phyloP scores from a whole-genome alignment of 768 basidiomycete genomes.

The Gyrodon lividus region DNA sequence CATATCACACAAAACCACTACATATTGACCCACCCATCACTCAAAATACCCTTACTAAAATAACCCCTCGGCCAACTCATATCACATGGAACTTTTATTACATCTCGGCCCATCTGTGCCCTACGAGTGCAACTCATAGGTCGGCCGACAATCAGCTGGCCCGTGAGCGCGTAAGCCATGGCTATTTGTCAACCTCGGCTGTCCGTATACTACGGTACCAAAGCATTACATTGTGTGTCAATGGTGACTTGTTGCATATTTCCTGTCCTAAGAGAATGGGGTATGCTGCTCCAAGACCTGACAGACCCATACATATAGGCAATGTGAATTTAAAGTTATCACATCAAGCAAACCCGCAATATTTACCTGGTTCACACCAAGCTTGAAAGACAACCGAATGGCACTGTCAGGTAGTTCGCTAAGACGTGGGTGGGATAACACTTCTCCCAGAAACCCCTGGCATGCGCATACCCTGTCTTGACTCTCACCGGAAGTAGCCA shows the following conservation, averaged over 20 bases:
- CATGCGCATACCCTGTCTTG: slow-evolving; percentile 6
- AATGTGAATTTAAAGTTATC: neutral
- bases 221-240: slow-evolving; percentile 58
- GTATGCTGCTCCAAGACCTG: slow-evolving; percentile 52
- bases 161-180: too few relatives aligned
- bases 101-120: too few relatives aligned
- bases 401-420: slow-evolving; percentile 40
- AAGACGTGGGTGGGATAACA: slow-evolving; percentile 37
- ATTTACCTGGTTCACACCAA: slow-evolving; percentile 55
- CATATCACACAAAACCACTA: too few relatives aligned
- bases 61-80: too few relatives aligned
- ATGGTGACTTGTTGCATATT: slow-evolving; percentile 48
- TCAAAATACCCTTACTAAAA: too few relatives aligned
- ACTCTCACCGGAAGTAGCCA: neutral
- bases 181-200: too few relatives aligned
- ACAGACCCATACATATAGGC: slow-evolving; percentile 44
- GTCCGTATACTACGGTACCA: too few relatives aligned
- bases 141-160: too few relatives aligned
- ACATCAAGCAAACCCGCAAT: neutral
- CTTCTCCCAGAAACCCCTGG: slow-evolving; percentile 38
- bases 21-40: too few relatives aligned
- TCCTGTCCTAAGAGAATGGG: slow-evolving; percentile 45
- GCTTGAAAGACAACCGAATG: slow-evolving; percentile 52
- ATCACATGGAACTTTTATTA: too few relatives aligned
- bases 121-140: too few relatives aligned